A percentile compares a stretch with the other conserved stretches of the same genome.
phyloP scores from a whole-genome alignment of 2,329 filamentous ascomycete genomes.

The Fusarium begoniae region DNA sequence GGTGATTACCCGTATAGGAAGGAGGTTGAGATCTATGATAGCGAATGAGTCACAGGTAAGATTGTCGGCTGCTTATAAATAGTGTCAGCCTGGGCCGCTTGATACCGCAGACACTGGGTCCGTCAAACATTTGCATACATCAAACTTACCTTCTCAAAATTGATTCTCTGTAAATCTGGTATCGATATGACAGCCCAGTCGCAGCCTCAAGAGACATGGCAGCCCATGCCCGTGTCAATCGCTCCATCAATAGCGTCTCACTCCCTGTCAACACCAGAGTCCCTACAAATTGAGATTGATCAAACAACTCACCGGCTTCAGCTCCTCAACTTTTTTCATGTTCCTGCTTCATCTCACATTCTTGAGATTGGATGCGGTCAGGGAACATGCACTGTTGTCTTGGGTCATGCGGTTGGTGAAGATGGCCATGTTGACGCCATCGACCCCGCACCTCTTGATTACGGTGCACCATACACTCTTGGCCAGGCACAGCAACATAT shows the following conservation, averaged over 20 bases:
- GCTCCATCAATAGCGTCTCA: not conserved
- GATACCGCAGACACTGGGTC: not conserved
- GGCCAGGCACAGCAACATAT: conserved; percentile 11
- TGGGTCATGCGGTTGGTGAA: not conserved
- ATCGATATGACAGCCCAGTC: not conserved
- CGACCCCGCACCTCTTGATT: conserved; percentile 13
- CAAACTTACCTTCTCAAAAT: no score
- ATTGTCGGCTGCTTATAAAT: not conserved
- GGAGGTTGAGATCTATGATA: not conserved
- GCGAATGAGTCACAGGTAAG: not conserved
- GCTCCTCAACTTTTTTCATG: not conserved
- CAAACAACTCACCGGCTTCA: conserved; percentile 2
- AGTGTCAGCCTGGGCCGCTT: not conserved
- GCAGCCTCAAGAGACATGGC: not conserved
- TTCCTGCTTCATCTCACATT: not conserved
- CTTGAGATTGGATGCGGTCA: conserved; percentile 11
- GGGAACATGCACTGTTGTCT: conserved; percentile 16
- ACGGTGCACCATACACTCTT: conserved; percentile 13
- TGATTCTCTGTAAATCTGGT: not conserved
- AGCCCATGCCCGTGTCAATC: not conserved
- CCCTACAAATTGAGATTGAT: conserved; percentile 4
- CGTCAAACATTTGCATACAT: not conserved
- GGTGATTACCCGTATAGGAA: not conserved
- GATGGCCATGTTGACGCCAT: conserved; percentile 1
- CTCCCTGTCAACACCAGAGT: not conserved